Conservation (phyloP, 306 rosid species). For the Gastrolobium villosum region DNA sequence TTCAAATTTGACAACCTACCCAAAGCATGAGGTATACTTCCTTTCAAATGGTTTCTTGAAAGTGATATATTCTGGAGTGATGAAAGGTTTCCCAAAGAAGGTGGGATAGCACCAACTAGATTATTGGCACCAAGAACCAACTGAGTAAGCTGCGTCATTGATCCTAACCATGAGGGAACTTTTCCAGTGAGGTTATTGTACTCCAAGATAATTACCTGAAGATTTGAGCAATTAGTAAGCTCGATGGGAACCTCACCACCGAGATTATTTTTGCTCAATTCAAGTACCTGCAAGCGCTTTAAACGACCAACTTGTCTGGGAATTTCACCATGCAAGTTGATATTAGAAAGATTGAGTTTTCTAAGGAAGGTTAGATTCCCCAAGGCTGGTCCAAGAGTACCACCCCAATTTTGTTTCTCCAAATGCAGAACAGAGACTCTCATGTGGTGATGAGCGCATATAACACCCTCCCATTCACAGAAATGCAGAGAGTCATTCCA, state of each 20-base stretch:
- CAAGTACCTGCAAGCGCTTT: constrained; percentile 29
- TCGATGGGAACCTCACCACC: constrained; percentile 34
- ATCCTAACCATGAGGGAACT: constrained; percentile 45
- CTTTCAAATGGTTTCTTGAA: constrained; percentile 33
- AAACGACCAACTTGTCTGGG: constrained; percentile 38
- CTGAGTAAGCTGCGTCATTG: background rate
- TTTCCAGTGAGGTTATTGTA: constrained; percentile 16
- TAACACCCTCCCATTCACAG: constrained; percentile 46
- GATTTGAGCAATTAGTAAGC: constrained; percentile 35
- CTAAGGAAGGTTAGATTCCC: constrained; percentile 47
- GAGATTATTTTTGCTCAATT: background rate
- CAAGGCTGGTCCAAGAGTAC: constrained; percentile 39
- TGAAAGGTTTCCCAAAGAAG: constrained; percentile 50
- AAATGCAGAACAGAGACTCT: constrained; percentile 40
- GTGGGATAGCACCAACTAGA: constrained; percentile 45
- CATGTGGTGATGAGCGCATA: constrained; percentile 34
- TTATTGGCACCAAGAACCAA: background rate
- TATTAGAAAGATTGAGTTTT: background rate
- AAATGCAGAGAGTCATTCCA: constrained; percentile 49
- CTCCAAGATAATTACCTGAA: background rate
- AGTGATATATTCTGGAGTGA: background rate
- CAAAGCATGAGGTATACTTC: constrained; percentile 37
- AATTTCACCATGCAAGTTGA: constrained; percentile 31
- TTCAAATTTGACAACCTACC: constrained; percentile 41
- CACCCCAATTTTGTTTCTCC: constrained; percentile 29